Base-by-base conservation (phyloP, 2,329 filamentous ascomycete species). In the Pseudovirgaria hyperparasitica region DNA sequence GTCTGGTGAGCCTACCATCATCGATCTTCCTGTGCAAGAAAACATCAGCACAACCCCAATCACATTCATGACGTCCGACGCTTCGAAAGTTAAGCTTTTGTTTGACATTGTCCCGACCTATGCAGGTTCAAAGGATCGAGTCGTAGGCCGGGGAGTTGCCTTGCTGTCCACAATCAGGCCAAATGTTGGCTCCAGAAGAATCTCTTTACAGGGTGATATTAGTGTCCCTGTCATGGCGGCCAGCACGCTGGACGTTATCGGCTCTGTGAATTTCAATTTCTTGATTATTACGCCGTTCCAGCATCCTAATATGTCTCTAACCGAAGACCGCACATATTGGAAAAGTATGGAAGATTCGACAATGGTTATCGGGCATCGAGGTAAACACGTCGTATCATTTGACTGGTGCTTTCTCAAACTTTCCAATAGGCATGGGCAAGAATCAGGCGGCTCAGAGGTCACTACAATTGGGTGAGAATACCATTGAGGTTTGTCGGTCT, bases 61-160 rank as follows among this genome's bases (percentile, higher is more conserved):
- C 23, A 76, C 84, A 0, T 98, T 98, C 55, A 82, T 76, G 31
- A 77, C 87, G 0, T 66, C 57, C 2, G 82, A 96, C 46, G 65
- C 76, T 1, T 66, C 70, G 16, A 82, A 84, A 43, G 86, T 94
- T 32, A 92, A 87, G 50, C 62, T 98, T 7, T 63, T 92, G 27
- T 98, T 98, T 42, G 90, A 98, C 43, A 82, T 98, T 39, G 76
- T 96, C 2, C 90, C 87, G 2, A 98, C 90, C 0, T 96, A 96
- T 55, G 80, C 87, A 21, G 90, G 87, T 4, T 63, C 65, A 5
- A 71, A 69, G 23, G 84, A 93, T 43, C 80, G 81, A 41, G 68
- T 90, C 38, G 76, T 98, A 31, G 90, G 87, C 3, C 77, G 90
- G 20, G 90, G 73, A 13, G 86, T 93, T 14, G 87, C 90, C 2